Percentiles rank a stretch among this genome's conserved stretches.
Evolutionary conservation across 352 stramenopile genomes (phyloP).

Genomic region (Thalassiosira livingstoniorum): DNA sequence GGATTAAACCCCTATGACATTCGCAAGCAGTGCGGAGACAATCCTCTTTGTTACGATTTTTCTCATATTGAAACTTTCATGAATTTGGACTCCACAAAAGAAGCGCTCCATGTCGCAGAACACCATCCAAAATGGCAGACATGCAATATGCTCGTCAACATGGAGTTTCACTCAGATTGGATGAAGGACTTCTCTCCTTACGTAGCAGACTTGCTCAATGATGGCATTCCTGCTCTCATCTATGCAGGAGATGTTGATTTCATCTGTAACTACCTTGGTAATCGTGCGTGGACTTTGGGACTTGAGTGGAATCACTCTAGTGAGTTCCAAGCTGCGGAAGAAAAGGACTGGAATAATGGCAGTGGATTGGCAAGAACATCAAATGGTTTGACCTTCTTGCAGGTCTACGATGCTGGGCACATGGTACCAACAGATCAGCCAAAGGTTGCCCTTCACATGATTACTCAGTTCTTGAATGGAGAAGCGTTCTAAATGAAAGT

Average conservation of each 20-base stretch:
- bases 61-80: conserved; percentile 91
- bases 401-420: conserved; percentile 94
- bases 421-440: conserved; percentile 96
- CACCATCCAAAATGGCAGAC: conserved; percentile 87
- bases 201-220: conserved; percentile 91
- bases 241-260: conserved; percentile 97
- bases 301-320: conserved; percentile 92
- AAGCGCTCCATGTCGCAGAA: conserved; percentile 90
- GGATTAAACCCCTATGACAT: conserved; percentile 92
- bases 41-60: conserved; percentile 96
- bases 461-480: conserved; percentile 89
- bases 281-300: conserved; percentile 92
- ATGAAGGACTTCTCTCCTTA: conserved; percentile 96
- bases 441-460: conserved; percentile 92
- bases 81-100: conserved; percentile 87
- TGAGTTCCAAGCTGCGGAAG: conserved; percentile 87
- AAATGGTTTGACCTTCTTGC: conserved; percentile 91
- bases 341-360: conserved; percentile 78
- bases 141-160: conserved; percentile 96
- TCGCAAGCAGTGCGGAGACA: conserved; percentile 90
- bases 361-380: conserved; percentile 66
- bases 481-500: conserved; percentile 32
- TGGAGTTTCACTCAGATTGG: conserved; percentile 93
- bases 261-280: conserved; percentile 98
- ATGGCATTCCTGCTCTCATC: conserved; percentile 92